Conservation (phyloP, 2,329 filamentous ascomycete genomes). For the Zasmidium cellare region DNA sequence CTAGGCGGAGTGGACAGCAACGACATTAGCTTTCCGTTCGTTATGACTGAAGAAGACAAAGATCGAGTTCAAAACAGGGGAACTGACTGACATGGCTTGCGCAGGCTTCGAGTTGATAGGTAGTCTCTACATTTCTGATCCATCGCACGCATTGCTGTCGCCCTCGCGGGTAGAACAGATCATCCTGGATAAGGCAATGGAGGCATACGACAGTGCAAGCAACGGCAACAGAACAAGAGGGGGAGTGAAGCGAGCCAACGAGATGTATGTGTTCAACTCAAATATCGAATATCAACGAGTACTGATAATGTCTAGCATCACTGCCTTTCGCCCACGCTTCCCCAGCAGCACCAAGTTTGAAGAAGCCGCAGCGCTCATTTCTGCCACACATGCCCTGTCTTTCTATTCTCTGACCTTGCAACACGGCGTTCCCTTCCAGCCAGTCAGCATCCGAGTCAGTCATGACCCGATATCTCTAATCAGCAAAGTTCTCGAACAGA, state of each 20-base stretch:
- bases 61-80: conserved; percentile 1
- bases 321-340: conserved; percentile 63
- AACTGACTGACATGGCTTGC: conserved; percentile 18
- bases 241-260: conserved; percentile 73
- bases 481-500: conserved; percentile 73
- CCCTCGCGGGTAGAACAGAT: conserved; percentile 59
- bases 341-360: conserved; percentile 52
- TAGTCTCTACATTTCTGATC: conserved; percentile 59
- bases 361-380: conserved; percentile 64
- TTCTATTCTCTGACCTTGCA: conserved; percentile 77
- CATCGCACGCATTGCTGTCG: conserved; percentile 47
- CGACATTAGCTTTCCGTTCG: conserved; percentile 24
- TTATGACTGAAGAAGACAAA: conserved; percentile 15
- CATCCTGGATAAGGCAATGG: conserved; percentile 64
- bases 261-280: conserved; percentile 58
- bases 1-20: conserved; percentile 19
- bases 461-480: conserved; percentile 73
- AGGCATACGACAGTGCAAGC: conserved; percentile 76
- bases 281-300: background rate
- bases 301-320: conserved; percentile 51
- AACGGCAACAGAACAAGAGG: conserved; percentile 77
- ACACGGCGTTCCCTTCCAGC: conserved; percentile 76
- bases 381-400: conserved; percentile 72
- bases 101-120: conserved; percentile 62
- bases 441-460: conserved; percentile 75